Percentiles rank a stretch among this genome's conserved stretches.
These are phyloP conservation scores for Trichoderma breve DNA, from an alignment of 2,329 filamentous ascomycete species.

Conservation along the genomic window DNA sequence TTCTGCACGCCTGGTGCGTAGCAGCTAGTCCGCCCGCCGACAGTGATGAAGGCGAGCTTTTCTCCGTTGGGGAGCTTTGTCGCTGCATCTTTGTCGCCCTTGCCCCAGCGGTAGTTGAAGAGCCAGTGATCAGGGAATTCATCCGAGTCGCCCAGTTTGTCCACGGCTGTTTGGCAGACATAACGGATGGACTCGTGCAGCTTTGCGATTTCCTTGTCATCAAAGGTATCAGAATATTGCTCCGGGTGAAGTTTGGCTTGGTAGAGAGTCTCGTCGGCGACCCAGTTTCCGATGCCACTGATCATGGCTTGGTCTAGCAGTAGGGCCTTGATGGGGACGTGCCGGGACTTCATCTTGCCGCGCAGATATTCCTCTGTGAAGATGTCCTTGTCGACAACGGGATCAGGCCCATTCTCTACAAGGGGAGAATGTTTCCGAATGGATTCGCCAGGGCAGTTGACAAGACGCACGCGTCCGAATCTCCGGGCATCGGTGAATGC, in stretches of 20 bases:
- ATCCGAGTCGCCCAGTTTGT: constrained; percentile 75
- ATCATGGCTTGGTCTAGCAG: constrained; percentile 85
- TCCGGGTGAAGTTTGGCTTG: constrained; percentile 88
- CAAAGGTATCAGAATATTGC: constrained; percentile 84
- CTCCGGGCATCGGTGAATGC: constrained; percentile 84
- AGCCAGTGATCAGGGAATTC: constrained; percentile 86
- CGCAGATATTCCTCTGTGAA: constrained; percentile 75
- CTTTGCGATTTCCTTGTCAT: constrained; percentile 64
- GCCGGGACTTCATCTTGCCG: constrained; percentile 69
- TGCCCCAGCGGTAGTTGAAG: constrained; percentile 85
- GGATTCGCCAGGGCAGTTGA: constrained; percentile 73
- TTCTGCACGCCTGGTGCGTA: constrained; percentile 84
- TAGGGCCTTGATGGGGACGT: constrained; percentile 84
- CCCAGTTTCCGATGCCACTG: constrained; percentile 95
- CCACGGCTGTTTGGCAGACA: constrained; percentile 77
- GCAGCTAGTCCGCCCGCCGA: constrained; percentile 88
- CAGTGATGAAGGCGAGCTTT: constrained; percentile 80
- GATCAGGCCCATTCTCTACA: constrained; percentile 91
- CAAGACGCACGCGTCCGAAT: constrained; percentile 74
- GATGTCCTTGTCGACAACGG: constrained; percentile 74
- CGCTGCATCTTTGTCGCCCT: constrained; percentile 72
- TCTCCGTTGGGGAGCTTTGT: constrained; percentile 76
- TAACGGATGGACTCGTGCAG: constrained; percentile 73
- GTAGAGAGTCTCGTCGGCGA: constrained; percentile 90
- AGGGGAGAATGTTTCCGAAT: constrained; percentile 77